Base-by-base conservation (phyloP, 2,329 filamentous ascomycete genomes). In the Botryotinia calthae region DNA sequence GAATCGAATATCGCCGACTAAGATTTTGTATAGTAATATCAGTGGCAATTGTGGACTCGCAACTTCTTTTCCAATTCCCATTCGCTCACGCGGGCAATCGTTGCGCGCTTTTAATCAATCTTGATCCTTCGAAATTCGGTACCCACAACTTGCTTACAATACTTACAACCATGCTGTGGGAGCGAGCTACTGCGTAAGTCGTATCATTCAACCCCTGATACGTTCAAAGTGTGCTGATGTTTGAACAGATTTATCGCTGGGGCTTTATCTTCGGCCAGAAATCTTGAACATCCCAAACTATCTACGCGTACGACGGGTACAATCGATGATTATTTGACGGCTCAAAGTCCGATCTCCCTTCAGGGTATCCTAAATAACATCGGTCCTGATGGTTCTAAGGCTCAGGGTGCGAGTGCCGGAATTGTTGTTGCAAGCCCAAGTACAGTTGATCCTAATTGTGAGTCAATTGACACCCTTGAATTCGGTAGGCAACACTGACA, bases 391-490 rank as follows among this genome's bases (percentile, higher is more conserved):
- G 87, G 87, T n/a, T 82, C 82, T 9, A 82, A 84, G 71, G 86
- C 83, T 25, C 76, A 80, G 22, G 86, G 85, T 58, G 86, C 85
- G 6, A 80, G 78, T 56, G 78, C 85, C 4, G 87, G 87, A 42
- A 82, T 87, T 70, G 83, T 89, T 5, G 81, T 89, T 73, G 87
- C 87, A 6, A 87, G 86, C 76, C 87, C 87, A 31, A 87, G 85
- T 25, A 86, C 82, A 31, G 80, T 76, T 7, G 81, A 86, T 76
- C 87, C 87, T 1, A 81, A 88, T 76, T 89, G 87, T 88, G 77
- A 79, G 84, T 80, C 28, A 40, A n/a, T 20, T 48, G 48, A 46
- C 25, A 40, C 25, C 25, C n/a, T 18, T 22, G 28, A 14, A 20
- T 18, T 28, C 12, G 22, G 25, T 22, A 28, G 12, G 68, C 31